Base-by-base conservation (phyloP, 225 moss, liverwort and hornwort species). In the Bryoerythrophyllum caledonicum region DNA sequence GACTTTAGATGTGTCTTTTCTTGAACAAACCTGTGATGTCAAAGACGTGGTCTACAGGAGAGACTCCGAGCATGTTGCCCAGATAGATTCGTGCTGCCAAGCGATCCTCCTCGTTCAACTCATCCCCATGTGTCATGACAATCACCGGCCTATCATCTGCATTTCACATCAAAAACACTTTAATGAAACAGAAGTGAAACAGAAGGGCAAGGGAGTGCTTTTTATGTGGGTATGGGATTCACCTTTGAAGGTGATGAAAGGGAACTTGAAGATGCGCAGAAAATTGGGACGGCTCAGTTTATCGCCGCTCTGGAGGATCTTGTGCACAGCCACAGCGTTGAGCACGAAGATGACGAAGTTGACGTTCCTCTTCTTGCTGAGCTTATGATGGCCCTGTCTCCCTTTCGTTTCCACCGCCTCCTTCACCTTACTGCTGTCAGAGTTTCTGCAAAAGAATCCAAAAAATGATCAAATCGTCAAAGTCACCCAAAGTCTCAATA, bases 111-210 rank as follows among this genome's bases (percentile, higher is more conserved):
- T 57, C 61, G 25, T 75, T 80, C 40, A 94, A 76, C 72, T 86
- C 80, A 71, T 94, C 92, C 34, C 84, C 87, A 35, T 92, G 92
- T 46, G 89, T 94, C 87, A 92, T 85, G 37, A 90, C 92, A 60
- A 94, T 67, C 74, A 92, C 78, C 16, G 94, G 92, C 57, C 85
- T 90, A 69, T 92, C 87, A 87, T 90, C 90, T 90, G 80, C 86
- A 80, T 32, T 65, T 53, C 54, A 65, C 40, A 67, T 54, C 79
- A 12, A 61, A 38, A 78, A 51, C 8, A 71, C 38, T 8, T 38
- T 38, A 55, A 46, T 34, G 40, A 64, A 59, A 19, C 25, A 40
- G 37, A 76, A 25, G 16, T 48, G 44, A 5, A 59, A 70, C 55
- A 59, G 8, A 8, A 38, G 10, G 38, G 38, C 8, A 38, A 38